Conservation (phyloP, 1,284 basidiomycete species). For the Coniophora puteana region DNA sequence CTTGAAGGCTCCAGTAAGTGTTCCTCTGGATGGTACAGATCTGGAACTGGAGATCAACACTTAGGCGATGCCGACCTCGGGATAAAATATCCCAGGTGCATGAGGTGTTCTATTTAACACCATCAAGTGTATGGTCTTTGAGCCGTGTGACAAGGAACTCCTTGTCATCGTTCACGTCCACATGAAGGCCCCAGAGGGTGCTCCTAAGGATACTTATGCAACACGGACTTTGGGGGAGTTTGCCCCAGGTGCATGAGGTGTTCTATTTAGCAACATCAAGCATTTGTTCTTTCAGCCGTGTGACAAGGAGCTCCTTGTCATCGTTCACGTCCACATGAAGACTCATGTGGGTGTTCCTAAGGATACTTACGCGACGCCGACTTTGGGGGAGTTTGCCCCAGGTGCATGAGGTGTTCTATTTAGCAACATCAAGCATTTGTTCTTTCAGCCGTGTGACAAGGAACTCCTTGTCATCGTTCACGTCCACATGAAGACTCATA, state of each 20-base stretch:
- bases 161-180: conserved; percentile 95
- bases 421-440: conserved; percentile 97
- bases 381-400: no score
- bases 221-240: no score
- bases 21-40: no score
- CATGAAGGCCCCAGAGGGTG: conserved; percentile 88
- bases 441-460: conserved; percentile 98
- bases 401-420: conserved; percentile 97
- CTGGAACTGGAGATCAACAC: no score
- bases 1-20: conserved; percentile 91
- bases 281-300: conserved; percentile 99
- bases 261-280: conserved; percentile 97
- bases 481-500: conserved; percentile 91
- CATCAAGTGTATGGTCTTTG: conserved; percentile 98
- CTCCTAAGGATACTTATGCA: no score
- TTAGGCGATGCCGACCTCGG: no score
- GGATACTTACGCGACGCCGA: no score
- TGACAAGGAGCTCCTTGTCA: conserved; percentile 93
- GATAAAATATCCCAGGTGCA: no score
- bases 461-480: conserved; percentile 96
- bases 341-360: no score
- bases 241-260: no score
- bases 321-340: conserved; percentile 92
- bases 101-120: conserved; percentile 97
- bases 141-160: conserved; percentile 96